Evolutionary conservation across 768 basidiomycete species (phyloP), one percentile per base, ranked within the genome.

Genomic region (Xerocomus brunneocitrinus): DNA sequence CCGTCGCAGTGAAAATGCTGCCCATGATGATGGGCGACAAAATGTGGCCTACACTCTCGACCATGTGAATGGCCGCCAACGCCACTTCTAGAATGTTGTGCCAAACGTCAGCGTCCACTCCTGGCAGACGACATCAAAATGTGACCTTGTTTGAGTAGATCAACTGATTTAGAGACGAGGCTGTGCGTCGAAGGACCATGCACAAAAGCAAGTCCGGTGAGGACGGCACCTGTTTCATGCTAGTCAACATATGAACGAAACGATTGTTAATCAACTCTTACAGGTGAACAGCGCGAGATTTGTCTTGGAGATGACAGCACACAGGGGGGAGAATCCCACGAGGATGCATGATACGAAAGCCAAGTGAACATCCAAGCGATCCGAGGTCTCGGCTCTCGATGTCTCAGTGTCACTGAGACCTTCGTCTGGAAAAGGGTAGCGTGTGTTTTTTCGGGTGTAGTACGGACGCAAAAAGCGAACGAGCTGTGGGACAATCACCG

Each of bases 1-100:
- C 65, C 8, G 67, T 62, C 34, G 56, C 51, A 10, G 63, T 61
- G 25, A 69, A 42, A 32, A 69, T 58, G 38, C 65, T 45, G 5
- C 68, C 68, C 65, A 71, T 67, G 41, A 71, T 49, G 48, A 71
- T 28, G 3, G 67, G 66, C 4, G 69, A 69, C 24, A 69, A 53
- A 3, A 59, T 14, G 4, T 8, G 14, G 28, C 62, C 69, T 3
- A 58, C 52, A 12, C 55, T 57, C 6, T 53, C 22, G 2, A 71
- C 60, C 56, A 71, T 69, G 22, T 62, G 62, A 32, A 69, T 46
- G 1, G 63, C 63, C 38, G 67, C 67, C 36, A 69, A 39, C 36
- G 68, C 61, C 13, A 67, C 62, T 39, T 69, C 68, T 69, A 32
- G 19, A 13, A 22, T 19, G 19, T 19, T 3, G 8, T 5, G 10